Evolutionary conservation across 2,329 filamentous ascomycete species (phyloP), one percentile per base, ranked within the genome.

Genomic region (Pestalotiopsis fici): DNA sequence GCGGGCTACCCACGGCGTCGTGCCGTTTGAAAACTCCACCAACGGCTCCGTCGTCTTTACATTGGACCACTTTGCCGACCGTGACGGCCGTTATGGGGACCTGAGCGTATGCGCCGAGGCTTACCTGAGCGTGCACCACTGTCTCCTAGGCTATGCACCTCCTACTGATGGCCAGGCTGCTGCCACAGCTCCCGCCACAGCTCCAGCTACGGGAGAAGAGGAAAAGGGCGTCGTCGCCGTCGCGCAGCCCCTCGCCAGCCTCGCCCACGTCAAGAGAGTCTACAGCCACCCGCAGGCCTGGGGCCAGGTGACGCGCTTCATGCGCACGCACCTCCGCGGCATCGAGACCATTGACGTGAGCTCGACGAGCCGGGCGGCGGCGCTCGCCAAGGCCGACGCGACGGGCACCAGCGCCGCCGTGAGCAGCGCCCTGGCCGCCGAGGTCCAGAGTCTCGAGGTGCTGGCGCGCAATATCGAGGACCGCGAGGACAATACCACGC

Each of bases 271-370:
- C 74, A 87, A 86, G 72, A 91, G 91, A 74, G 80, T 99, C 54
- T 97, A 97, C 82, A 96, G 93, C 27, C 96, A 99, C 80, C 95
- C 95, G 11, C 96, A 99, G 80, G 96, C 94, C 31, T 97, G 96
- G 85, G 94, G 94, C 28, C 96, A 99, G 81, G 98, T 95, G 80
- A 90, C 90, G 57, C 79, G 77, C 9, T 97, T 97, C 79, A 86
- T 98, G 28, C 83, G 86, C 9, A 83, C 85, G 31, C 84, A 93
- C 73, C 87, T 97, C 69, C 90, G 90, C 72, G 88, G 88, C 57
- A 85, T 91, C n/a, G 93, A 97, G 81, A 87, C 90, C 64, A 88
- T 95, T 68, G 95, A 98, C 76, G 91, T 93, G 56, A 92, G 90
- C 69, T 96, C 73, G 31, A 99, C 96, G 5, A 95, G 92, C 72